Conservation (phyloP, 2,329 filamentous ascomycete species). For the Hymenoscyphus fructigenus region DNA sequence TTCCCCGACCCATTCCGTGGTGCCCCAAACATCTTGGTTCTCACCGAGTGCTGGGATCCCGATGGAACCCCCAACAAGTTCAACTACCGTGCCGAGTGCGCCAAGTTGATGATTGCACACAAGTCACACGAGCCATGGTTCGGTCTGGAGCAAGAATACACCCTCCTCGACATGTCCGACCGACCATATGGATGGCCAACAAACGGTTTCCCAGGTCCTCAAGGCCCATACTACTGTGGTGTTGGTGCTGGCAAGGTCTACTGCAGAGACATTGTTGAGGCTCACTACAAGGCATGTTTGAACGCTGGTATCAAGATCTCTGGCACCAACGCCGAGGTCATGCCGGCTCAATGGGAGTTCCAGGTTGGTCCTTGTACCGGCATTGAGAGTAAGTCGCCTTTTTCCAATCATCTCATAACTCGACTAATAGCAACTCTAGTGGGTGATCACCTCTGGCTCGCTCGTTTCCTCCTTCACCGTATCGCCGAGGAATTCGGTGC, state of each 20-base stretch:
- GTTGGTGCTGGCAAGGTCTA: conserved; percentile 96
- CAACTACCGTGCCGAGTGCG: conserved; percentile 94
- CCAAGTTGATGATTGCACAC: conserved; percentile 86
- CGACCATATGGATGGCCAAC: conserved; percentile 91
- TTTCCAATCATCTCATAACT: conserved; percentile 5
- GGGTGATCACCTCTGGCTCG: conserved; percentile 96
- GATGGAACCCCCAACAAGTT: conserved; percentile 96
- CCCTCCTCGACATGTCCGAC: conserved; percentile 79
- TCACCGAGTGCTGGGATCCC: conserved; percentile 90
- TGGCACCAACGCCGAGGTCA: conserved; percentile 98
- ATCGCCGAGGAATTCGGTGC: conserved; percentile 96
- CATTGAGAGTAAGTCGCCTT: conserved; percentile 65
- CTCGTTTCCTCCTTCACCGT: conserved; percentile 83
- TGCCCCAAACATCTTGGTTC: conserved; percentile 88
- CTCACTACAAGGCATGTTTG: conserved; percentile 82
- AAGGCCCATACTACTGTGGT: conserved; percentile 97
- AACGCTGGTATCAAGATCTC: conserved; percentile 92
- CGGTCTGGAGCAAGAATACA: conserved; percentile 98
- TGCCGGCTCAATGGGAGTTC: conserved; percentile 98
- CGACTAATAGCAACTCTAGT: conserved; percentile 49
- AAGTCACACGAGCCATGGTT: conserved; percentile 89
- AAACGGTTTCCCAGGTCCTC: conserved; percentile 75
- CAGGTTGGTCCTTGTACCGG: conserved; percentile 89
- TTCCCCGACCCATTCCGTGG: conserved; percentile 91
- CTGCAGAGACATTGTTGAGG: conserved; percentile 96